Conservation (phyloP, 2,329 filamentous ascomycete species). For the Botrytis byssoidea region DNA sequence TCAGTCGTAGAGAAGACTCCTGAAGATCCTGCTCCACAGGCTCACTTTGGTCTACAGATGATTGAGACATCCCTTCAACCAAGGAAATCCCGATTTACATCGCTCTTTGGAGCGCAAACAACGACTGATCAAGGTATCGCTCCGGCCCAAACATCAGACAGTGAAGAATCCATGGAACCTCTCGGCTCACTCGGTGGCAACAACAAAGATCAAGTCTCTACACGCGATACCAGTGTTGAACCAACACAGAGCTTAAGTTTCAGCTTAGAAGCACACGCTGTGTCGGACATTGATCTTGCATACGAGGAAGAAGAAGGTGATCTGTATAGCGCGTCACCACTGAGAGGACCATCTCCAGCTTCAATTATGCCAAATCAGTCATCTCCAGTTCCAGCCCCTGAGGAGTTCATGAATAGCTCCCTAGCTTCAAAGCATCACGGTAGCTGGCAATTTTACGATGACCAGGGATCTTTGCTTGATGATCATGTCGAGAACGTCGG, state of each 20-base stretch:
- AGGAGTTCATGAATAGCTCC: background rate
- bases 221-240: background rate
- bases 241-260: too few relatives aligned
- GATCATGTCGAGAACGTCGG: background rate
- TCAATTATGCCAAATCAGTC: too few relatives aligned
- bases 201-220: accelerated
- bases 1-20: background rate
- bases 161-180: background rate
- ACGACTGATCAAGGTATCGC: background rate
- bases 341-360: background rate
- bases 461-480: background rate
- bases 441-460: background rate
- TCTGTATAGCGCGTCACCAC: background rate
- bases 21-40: background rate
- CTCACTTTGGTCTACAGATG: background rate
- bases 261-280: background rate
- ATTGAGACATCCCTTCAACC: background rate
- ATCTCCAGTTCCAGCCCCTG: background rate
- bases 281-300: background rate
- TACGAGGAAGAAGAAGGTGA: background rate
- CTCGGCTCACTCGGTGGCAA: background rate
- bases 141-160: background rate
- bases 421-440: background rate
- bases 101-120: background rate
- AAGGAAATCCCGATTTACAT: background rate